Evolutionary conservation across 306 rosid species (phyloP), one percentile per base, ranked within the genome.

Genomic region (Lathyrus aphaca): DNA sequence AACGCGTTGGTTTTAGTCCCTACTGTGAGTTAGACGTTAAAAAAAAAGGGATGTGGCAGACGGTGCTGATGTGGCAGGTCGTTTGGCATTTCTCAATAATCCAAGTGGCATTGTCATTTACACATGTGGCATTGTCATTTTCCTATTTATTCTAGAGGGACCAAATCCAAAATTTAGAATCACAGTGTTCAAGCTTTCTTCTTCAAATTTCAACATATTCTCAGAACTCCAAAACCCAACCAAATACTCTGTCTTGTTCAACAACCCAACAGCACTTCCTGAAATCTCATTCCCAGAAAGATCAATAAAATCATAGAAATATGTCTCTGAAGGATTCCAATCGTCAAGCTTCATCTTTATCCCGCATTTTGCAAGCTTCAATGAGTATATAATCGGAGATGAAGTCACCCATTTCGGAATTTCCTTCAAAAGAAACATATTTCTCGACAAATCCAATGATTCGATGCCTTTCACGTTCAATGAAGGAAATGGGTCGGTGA

Each of bases 371-470:
- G 93, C 93, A 0, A 93, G 92, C 82, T 88, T 93, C 17, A 93
- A 76, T 5, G 96, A 90, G 93, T 64, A 93, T 0, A 93, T 93
- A 8, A 93, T 88, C 19, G 85, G 83, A 5, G 98, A 93, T 0
- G 97, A 83, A 3, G 85, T 73, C 14, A 88, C 96, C 98, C 98
- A 93, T 66, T 81, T 81, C 0, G 97, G 98, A 19, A 93, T 90
- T 43, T 72, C 46, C 1, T 77, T 76, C 19, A 90, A 15, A 64
- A 83, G 84, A 68, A 93, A 88, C 0, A 2, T 66, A 76, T 93
- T 93, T 81, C 88, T 73, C 0, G 96, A 90, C 30, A 93, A 71
- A 68, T 93, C 96, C 2, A 90, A 72, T 7, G 98, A 93, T 63
- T 93, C 97, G 3, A 93, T 93, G 5, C 98, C 97, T 77, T 82